phyloP scores from a whole-genome alignment of 2,329 filamentous ascomycete genomes.

The Fusarium xyrophilum region DNA sequence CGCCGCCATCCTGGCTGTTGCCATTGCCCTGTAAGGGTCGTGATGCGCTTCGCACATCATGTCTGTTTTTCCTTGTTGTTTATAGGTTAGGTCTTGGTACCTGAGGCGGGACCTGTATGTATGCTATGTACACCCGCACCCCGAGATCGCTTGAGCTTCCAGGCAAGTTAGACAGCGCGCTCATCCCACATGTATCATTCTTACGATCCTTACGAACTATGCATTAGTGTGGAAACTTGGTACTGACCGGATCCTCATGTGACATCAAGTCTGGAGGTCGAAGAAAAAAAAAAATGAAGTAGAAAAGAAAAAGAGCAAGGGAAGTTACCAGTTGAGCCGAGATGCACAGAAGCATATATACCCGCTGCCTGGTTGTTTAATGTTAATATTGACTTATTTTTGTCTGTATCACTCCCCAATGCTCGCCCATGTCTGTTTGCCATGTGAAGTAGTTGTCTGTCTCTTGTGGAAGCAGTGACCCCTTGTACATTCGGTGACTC shows the following conservation, averaged over 20 bases:
- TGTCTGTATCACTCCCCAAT: constrained; percentile 31
- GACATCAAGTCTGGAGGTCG: constrained; percentile 26
- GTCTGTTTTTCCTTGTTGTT: constrained; percentile 38
- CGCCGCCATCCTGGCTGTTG: constrained; percentile 53
- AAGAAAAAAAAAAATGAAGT: constrained; percentile 25
- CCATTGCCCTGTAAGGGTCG: constrained; percentile 55
- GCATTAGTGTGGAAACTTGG: constrained; percentile 42
- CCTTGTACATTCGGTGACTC: not conserved
- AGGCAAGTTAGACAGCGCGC: constrained; percentile 26
- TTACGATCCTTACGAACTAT: constrained; percentile 65
- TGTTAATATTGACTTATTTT: constrained; percentile 43
- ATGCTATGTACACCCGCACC: constrained; percentile 34
- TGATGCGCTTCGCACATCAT: constrained; percentile 33
- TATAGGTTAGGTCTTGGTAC: constrained; percentile 41
- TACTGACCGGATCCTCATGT: constrained; percentile 25
- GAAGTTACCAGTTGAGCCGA: constrained; percentile 39
- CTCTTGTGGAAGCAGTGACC: not conserved
- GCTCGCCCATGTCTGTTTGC: not conserved
- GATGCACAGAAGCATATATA: constrained; percentile 44
- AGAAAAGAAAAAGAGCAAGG: constrained; percentile 37
- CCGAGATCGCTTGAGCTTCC: constrained; percentile 27
- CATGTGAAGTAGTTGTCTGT: not conserved
- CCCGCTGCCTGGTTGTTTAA: constrained; percentile 47
- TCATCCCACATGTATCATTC: constrained; percentile 53
- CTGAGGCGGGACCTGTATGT: constrained; percentile 39